phyloP scores from a whole-genome alignment of 164 flowering plant genomes.

The Berberis vulgaris region DNA sequence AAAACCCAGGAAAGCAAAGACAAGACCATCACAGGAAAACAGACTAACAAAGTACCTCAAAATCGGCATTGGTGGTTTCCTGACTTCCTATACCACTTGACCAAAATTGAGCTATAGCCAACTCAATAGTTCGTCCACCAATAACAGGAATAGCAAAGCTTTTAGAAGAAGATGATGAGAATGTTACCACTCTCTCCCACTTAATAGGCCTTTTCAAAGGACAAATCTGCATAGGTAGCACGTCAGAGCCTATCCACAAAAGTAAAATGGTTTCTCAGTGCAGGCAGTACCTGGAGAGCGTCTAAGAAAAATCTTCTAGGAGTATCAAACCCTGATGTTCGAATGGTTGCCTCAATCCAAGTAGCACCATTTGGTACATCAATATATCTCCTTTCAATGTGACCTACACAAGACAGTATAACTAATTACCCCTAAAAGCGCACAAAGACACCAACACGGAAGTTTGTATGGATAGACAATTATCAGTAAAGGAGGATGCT shows the following conservation, averaged over 20 bases:
- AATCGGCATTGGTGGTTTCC: slow-evolving; percentile 62
- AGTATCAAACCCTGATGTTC: slow-evolving; percentile 73
- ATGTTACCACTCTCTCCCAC: slow-evolving; percentile 73
- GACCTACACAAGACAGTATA: slow-evolving; percentile 34
- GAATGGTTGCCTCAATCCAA: slow-evolving; percentile 92
- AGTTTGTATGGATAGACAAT: not conserved
- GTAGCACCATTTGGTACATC: slow-evolving; percentile 83
- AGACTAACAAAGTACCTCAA: slow-evolving; percentile 50
- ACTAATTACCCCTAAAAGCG: not conserved
- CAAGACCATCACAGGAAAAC: not conserved
- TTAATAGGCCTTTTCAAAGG: slow-evolving; percentile 84
- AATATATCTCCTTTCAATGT: slow-evolving; percentile 71
- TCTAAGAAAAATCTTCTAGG: slow-evolving; percentile 76
- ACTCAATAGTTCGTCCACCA: slow-evolving; percentile 84
- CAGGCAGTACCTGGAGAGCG: slow-evolving; percentile 64
- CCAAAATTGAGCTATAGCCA: slow-evolving; percentile 94
- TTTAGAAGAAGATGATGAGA: slow-evolving; percentile 73
- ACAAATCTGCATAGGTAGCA: slow-evolving; percentile 44
- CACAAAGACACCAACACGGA: not conserved
- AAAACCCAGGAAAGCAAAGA: too few species aligned
- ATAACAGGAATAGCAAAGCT: slow-evolving; percentile 67
- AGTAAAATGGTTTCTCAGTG: slow-evolving; percentile 1
- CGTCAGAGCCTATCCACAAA: slow-evolving; percentile 7
- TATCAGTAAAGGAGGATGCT: too few species aligned
- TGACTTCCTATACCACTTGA: slow-evolving; percentile 93